Evolutionary conservation across 495 filamentous ascomycete species (phyloP).

Genomic region (Friedmanniomyces simplex): DNA sequence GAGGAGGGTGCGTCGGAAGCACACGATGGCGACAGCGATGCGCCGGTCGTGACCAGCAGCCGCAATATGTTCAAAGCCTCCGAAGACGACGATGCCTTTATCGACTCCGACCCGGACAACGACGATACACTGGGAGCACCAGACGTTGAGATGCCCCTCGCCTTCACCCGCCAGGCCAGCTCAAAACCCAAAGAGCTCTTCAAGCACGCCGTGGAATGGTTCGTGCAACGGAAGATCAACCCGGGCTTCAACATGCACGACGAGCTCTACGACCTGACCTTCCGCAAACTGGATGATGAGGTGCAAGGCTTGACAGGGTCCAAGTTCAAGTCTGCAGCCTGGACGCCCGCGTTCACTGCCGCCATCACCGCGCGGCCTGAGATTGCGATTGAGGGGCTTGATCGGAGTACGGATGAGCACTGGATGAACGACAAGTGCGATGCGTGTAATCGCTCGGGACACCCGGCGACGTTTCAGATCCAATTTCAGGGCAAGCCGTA

Average conservation of each 20-base stretch:
- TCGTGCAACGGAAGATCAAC: constrained; percentile 67
- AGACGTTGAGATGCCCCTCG: constrained; percentile 44
- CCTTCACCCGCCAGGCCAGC: constrained; percentile 56
- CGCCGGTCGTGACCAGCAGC: constrained; percentile 5
- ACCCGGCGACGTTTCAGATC: constrained; percentile 54
- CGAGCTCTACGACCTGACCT: constrained; percentile 57
- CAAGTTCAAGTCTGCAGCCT: constrained; percentile 63
- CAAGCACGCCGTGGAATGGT: constrained; percentile 69
- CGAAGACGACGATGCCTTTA: constrained; percentile 60
- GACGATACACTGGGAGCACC: constrained; percentile 54
- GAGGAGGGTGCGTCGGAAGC: constrained; percentile 12
- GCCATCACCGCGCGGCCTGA: constrained; percentile 57
- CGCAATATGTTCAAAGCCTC: constrained; percentile 34
- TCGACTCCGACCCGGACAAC: constrained; percentile 50
- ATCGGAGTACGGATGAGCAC: constrained; percentile 21
- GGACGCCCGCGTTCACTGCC: constrained; percentile 55
- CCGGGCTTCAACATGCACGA: constrained; percentile 59
- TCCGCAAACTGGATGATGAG: constrained; percentile 64
- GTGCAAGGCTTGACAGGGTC: constrained; percentile 55
- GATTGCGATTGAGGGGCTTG: constrained; percentile 28
- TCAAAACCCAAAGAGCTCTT: constrained; percentile 69
- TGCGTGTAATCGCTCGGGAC: constrained; percentile 62
- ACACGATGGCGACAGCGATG: constrained; percentile 3
- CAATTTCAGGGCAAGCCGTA: constrained; percentile 61
- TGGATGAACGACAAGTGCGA: constrained; percentile 47